Evolutionary conservation across 345 rosid species (phyloP), one percentile per base, ranked within the genome.

Genomic region (Eucalyptus rudis): DNA sequence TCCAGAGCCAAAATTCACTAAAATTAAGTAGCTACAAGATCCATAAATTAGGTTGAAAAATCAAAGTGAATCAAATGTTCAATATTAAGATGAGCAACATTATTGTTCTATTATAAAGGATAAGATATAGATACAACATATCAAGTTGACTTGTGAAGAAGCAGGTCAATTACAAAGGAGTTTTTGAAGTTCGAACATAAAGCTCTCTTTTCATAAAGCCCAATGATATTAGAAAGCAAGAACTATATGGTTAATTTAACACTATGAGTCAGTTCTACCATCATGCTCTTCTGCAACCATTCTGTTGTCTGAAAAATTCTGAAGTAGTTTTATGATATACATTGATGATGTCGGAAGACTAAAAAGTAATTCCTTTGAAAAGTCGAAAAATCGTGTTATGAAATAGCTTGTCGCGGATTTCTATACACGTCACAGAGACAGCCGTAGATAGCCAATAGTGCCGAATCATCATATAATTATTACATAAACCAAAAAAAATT

Each of bases 391-490:
- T 10, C 4, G 2, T 29, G 16, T 29, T 12, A 6, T 13, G 15
- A 31, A 13, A 62, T 12, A 11, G 6, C 4, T 62, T 62, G 9
- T 62, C 68, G 0, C 29, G 29, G 62, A 56, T 56, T 22, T 56
- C 2, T 29, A 29, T 25, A 25, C 15, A 59, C 0, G 2, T 0
- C 15, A 7, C 1, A 59, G 2, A 5, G 68, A 29, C 8, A 13
- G 7, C 8, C 0, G 16, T 5, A 7, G 4, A 5, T 29, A 13
- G 8, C 4, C 1, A 33, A 27, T 27, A 6, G 68, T 12, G 14
- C 0, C 5, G 9, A 27, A 27, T 62, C 8, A 62, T 62, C 33
- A 29, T 13, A 17, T 27, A 62, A 62, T 62, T 62, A 62, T 27
- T 62, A 29, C 33, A 29, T 27, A 27, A 29, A 29, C 68, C 31